Conservation (phyloP, 1,139 yeast genomes). For the Yamadazyma dendronema region DNA sequence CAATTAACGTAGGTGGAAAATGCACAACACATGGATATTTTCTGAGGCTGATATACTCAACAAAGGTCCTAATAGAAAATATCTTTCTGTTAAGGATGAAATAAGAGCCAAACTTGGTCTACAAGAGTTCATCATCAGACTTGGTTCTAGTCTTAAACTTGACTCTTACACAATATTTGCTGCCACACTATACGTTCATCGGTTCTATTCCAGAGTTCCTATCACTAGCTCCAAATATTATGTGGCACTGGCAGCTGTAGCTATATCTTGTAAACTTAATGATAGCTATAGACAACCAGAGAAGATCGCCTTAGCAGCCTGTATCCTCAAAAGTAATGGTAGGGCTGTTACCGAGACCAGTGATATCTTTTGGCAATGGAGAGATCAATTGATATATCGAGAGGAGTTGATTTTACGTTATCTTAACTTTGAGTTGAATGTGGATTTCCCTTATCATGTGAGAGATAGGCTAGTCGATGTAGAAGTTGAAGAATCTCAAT, state of each 20-base stretch:
- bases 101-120: slow-evolving; percentile 38
- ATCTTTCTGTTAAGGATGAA: slow-evolving; percentile 32
- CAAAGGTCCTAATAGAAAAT: slow-evolving; percentile 31
- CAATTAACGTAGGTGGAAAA: no score
- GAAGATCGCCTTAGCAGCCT: slow-evolving; percentile 40
- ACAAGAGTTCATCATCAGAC: slow-evolving; percentile 38
- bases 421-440: slow-evolving; percentile 40
- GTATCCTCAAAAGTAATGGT: slow-evolving; percentile 33
- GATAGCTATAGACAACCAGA: slow-evolving; percentile 47
- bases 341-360: slow-evolving; percentile 39
- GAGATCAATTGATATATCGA: slow-evolving; percentile 44
- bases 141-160: slow-evolving; percentile 39
- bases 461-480: slow-evolving; percentile 23
- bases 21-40: slow-evolving; percentile 32
- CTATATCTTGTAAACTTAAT: slow-evolving; percentile 43
- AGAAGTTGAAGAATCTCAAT: slow-evolving; percentile 3
- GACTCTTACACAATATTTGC: slow-evolving; percentile 45
- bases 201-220: slow-evolving; percentile 45
- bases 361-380: slow-evolving; percentile 46
- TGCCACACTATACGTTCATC: slow-evolving; percentile 39
- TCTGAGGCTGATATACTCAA: slow-evolving; percentile 30
- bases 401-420: slow-evolving; percentile 43
- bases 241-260: slow-evolving; percentile 46
- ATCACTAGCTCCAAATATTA: slow-evolving; percentile 46
- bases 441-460: slow-evolving; percentile 39